Percentiles rank a stretch among this genome's conserved stretches.
These are phyloP conservation scores for Amaranthus hypochondriacus DNA, from an alignment of 148 eudicot genomes.

Conservation along the genomic window DNA sequence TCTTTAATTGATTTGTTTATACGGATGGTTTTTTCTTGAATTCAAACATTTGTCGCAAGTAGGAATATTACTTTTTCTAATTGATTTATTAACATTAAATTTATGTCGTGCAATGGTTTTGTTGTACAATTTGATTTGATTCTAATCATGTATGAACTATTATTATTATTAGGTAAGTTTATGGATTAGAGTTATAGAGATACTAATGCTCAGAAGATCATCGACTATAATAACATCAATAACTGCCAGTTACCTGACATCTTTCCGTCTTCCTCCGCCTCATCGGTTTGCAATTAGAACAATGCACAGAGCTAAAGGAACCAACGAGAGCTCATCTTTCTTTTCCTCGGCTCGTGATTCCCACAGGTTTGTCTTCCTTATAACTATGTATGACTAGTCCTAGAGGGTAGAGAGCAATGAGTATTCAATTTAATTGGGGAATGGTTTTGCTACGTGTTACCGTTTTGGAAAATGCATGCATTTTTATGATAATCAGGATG, in stretches of 20 bases:
- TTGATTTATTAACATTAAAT: no score
- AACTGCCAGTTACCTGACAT: background rate
- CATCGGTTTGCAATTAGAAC: background rate
- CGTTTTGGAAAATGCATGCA: no score
- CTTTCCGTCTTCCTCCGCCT: background rate
- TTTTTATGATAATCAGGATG: no score
- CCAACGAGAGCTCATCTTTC: constrained; percentile 17
- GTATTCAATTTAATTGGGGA: no score
- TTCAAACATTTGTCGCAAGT: no score
- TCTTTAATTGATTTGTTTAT: no score
- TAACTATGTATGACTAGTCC: background rate
- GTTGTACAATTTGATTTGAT: no score
- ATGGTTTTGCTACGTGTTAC: no score
- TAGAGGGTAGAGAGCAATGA: no score
- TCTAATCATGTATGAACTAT: background rate
- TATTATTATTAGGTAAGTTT: background rate
- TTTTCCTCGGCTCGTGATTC: constrained; percentile 26
- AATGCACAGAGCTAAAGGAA: background rate
- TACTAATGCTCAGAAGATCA: constrained; percentile 10
- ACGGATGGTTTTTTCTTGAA: no score
- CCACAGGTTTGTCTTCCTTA: constrained; percentile 29
- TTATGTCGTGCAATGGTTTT: no score
- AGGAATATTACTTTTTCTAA: no score
- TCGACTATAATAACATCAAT: background rate
- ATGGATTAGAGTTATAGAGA: background rate